phyloP scores from a whole-genome alignment of 805 yeast species.

The Metschnikowia borealis region DNA sequence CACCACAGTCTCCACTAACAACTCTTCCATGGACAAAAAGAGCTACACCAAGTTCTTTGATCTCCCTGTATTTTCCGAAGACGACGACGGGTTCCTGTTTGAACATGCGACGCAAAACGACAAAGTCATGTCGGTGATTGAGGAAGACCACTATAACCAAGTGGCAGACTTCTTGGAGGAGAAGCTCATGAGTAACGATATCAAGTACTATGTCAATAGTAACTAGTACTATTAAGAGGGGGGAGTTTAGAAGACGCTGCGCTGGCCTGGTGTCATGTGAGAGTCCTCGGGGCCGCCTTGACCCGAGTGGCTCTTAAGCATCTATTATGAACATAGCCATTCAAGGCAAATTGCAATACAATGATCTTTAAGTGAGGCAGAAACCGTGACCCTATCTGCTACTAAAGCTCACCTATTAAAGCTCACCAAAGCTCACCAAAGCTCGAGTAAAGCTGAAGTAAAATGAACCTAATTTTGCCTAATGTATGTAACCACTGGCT shows the following conservation, averaged over 20 bases:
- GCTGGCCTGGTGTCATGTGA: conserved; percentile 4
- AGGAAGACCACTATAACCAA: conserved; percentile 38
- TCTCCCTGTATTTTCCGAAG: conserved; percentile 29
- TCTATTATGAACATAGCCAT: neutral
- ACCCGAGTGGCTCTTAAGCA: neutral
- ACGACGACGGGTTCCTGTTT: conserved; percentile 17
- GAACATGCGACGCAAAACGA: conserved; percentile 16
- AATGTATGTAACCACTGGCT: too few relatives aligned
- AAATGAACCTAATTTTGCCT: too few relatives aligned
- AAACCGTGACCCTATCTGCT: too few relatives aligned
- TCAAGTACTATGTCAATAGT: conserved; percentile 29
- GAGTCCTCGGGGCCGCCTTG: neutral
- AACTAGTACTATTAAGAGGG: neutral
- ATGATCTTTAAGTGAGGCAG: neutral
- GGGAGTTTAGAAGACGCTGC: neutral
- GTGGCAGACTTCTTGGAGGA: conserved; percentile 40
- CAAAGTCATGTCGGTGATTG: conserved; percentile 20
- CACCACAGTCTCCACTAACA: conserved; percentile 37
- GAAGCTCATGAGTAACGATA: conserved; percentile 35
- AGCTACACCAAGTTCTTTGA: conserved; percentile 24
- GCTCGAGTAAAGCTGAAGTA: too few relatives aligned
- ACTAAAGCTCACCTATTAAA: too few relatives aligned
- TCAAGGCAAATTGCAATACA: neutral
- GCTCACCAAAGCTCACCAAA: too few relatives aligned
- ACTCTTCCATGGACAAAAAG: conserved; percentile 18